Evolutionary conservation across 495 filamentous ascomycete genomes (phyloP).

Genomic region (Neurospora sp.): DNA sequence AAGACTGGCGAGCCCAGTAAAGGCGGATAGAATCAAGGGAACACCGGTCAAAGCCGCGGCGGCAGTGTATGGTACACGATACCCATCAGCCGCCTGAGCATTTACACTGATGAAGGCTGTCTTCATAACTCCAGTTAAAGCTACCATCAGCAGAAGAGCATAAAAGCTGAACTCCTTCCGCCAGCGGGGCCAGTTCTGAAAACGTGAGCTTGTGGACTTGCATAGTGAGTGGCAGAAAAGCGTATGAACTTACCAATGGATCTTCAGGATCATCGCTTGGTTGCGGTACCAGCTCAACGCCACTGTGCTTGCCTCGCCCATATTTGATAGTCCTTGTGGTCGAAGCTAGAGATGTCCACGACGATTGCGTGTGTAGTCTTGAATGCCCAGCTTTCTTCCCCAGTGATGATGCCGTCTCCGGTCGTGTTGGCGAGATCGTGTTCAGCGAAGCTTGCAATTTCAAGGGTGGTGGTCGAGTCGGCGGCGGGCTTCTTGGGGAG

Average conservation of each 20-base stretch:
- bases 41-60: slow-evolving; percentile 37
- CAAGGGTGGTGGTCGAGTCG: slow-evolving; percentile 13
- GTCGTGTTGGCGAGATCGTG: slow-evolving; percentile 19
- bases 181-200: slow-evolving; percentile 40
- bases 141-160: slow-evolving; percentile 31
- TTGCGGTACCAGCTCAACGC: slow-evolving; percentile 38
- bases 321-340: slow-evolving; percentile 34
- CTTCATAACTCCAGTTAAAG: slow-evolving; percentile 35
- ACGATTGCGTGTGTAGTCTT: slow-evolving; percentile 22
- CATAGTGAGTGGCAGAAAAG: neutral
- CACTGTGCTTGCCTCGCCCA: slow-evolving; percentile 30
- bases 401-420: slow-evolving; percentile 16
- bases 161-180: slow-evolving; percentile 37
- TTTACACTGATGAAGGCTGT: slow-evolving; percentile 40
- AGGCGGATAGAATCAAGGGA: slow-evolving; percentile 36
- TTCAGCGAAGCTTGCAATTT: slow-evolving; percentile 12
- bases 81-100: slow-evolving; percentile 27
- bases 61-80: slow-evolving; percentile 32
- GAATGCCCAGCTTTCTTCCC: slow-evolving; percentile 10
- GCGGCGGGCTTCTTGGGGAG: slow-evolving; percentile 7
- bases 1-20: slow-evolving; percentile 30
- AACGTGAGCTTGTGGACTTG: neutral
- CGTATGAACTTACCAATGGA: slow-evolving; percentile 28
- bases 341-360: slow-evolving; percentile 25
- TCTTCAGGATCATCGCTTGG: slow-evolving; percentile 39